phyloP scores from a whole-genome alignment of 208 protist genomes.

The Wallacemonas sp. region DNA sequence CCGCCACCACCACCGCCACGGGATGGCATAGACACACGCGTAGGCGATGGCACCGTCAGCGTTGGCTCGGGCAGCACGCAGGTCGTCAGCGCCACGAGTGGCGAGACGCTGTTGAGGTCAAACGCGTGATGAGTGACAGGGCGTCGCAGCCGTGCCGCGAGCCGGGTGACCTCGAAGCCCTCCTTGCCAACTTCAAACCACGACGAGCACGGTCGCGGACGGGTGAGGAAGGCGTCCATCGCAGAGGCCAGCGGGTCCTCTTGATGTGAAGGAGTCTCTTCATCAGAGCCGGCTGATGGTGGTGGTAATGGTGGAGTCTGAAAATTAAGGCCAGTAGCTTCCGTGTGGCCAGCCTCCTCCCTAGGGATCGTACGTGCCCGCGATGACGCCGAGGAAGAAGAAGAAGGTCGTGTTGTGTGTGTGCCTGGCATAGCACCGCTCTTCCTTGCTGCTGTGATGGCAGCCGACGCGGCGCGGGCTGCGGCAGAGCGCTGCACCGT shows the following conservation, averaged over 20 bases:
- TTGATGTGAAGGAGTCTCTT: too few relatives aligned
- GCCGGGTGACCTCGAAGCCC: neutral
- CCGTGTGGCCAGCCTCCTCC: too few relatives aligned
- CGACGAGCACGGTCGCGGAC: slow-evolving; percentile 5
- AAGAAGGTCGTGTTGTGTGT: too few relatives aligned
- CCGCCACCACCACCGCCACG: slow-evolving; percentile 13
- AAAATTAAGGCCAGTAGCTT: too few relatives aligned
- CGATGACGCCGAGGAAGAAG: too few relatives aligned
- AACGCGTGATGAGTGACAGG: slow-evolving; percentile 32
- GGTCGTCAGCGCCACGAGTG: slow-evolving; percentile 35
- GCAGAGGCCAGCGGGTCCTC: neutral
- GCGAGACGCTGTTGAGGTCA: slow-evolving; percentile 45
- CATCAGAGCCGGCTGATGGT: too few relatives aligned
- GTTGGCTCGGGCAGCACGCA: slow-evolving; percentile 22
- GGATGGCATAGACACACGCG: too few relatives aligned
- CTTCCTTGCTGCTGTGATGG: too few relatives aligned
- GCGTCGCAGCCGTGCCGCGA: slow-evolving; percentile 31
- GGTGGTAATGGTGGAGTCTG: too few relatives aligned
- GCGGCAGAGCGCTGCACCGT: neutral
- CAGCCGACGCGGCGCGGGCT: neutral
- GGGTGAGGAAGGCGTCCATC: slow-evolving; percentile 16
- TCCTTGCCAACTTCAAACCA: slow-evolving; percentile 13
- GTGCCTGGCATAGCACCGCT: too few relatives aligned
- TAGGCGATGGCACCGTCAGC: too few relatives aligned
- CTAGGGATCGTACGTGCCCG: too few relatives aligned